Percentiles rank a stretch among this genome's conserved stretches.
phyloP scores from a whole-genome alignment of 1,284 basidiomycete species.

The Neonothopanus nambi region DNA sequence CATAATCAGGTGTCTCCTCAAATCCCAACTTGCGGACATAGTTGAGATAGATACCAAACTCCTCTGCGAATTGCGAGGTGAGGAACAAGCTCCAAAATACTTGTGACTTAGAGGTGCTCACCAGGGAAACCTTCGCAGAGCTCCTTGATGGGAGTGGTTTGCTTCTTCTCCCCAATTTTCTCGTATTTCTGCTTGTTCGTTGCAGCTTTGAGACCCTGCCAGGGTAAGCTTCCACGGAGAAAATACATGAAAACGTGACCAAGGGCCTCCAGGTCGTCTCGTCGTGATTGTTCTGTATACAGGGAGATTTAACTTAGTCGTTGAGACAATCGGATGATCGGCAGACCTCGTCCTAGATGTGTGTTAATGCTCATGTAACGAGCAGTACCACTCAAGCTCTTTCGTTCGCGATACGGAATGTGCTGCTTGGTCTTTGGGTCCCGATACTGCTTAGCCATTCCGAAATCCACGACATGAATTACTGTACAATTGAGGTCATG shows the following conservation, averaged over 20 bases:
- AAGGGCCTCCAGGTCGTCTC: slow-evolving; percentile 93
- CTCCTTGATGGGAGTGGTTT: slow-evolving; percentile 93
- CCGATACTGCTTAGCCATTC: slow-evolving; percentile 97
- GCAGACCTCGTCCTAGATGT: slow-evolving; percentile 84
- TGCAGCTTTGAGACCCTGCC: slow-evolving; percentile 96
- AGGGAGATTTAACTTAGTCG: slow-evolving; percentile 8
- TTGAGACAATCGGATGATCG: slow-evolving; percentile 3
- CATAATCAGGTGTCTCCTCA: slow-evolving; percentile 95
- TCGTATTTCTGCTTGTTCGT: slow-evolving; percentile 99
- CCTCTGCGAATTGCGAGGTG: slow-evolving; percentile 50
- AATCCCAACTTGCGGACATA: slow-evolving; percentile 88
- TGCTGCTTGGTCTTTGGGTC: slow-evolving; percentile 97
- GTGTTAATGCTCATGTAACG: slow-evolving; percentile 99
- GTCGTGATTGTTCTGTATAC: slow-evolving; percentile 82
- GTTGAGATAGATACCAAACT: slow-evolving; percentile 87
- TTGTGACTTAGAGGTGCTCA: slow-evolving; percentile 33
- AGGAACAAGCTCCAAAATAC: slow-evolving; percentile 9
- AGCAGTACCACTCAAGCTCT: slow-evolving; percentile 88
- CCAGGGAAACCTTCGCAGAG: slow-evolving; percentile 91
- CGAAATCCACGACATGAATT: slow-evolving; percentile 83
- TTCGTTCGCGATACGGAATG: slow-evolving; percentile 94
- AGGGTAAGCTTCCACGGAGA: slow-evolving; percentile 87
- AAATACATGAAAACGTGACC: slow-evolving; percentile 99
- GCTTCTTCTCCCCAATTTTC: slow-evolving; percentile 99
- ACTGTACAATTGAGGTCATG: slow-evolving; percentile 29